Evolutionary conservation across 306 rosid species (phyloP), one percentile per base, ranked within the genome.

Genomic region (Psophocarpus tetragonolobus): DNA sequence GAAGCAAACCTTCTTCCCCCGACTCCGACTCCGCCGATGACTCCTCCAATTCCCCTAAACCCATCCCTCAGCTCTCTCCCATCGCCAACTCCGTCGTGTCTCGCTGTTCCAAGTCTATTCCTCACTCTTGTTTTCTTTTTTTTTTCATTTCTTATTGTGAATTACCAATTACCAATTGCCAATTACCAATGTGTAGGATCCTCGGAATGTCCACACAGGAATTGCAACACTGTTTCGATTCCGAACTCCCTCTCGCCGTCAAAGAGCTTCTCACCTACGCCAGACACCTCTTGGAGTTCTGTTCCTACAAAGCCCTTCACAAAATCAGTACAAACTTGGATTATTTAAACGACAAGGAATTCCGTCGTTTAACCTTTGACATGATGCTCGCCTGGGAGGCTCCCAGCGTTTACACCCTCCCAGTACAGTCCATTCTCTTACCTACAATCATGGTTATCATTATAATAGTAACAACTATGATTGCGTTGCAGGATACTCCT

Each of bases 371-470:
- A 74, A 83, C 97, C 24, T 94, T 83, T 60, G 98, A 94, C 76
- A 91, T 91, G 88, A 94, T 94, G 98, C 93, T 94, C 58, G 97
- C 97, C 14, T 95, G 97, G 97, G 98, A 95, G 57, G 84, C 89
- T 33, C 97, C 98, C 13, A 79, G 86, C 68, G 87, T 83, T 38
- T 18, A 67, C 50, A 12, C 57, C 53, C 47, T 48, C 17, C 39
- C 70, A 62, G 82, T 78, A 56, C 38, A 54, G 9, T 51, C 17
- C 38, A 15, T 33, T 38, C 30, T 76, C 60, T 73, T 9, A 20
- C 35, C 70, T 35, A 39, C 41, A 50, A 51, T 44, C 26, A 36
- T 36, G 26, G 3, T 0, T 0, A 9, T 56, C 2, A 13, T 51
- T 41, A 8, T 57, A 11, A 38, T 38, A 6, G 4, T 29, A 29